Conservation (phyloP, 768 basidiomycete species). For the Rhizopogon rudus region DNA sequence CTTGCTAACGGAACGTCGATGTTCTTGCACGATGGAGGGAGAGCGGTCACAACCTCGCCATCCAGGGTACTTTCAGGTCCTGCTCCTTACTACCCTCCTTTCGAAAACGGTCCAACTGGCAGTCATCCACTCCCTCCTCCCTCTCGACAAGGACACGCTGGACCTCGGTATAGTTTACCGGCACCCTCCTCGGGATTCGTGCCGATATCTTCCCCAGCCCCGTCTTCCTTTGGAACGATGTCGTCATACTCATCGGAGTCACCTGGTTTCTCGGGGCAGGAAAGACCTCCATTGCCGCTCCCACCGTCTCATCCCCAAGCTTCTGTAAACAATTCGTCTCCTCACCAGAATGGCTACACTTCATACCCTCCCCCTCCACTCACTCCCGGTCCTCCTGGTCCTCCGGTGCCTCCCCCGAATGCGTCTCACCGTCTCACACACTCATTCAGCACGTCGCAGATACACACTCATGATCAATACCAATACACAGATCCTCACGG, state of each 20-base stretch:
- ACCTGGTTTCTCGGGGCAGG: conserved; percentile 25
- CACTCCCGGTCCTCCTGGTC: conserved; percentile 5
- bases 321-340: conserved; percentile 14
- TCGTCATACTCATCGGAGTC: conserved; percentile 31
- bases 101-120: conserved; percentile 33
- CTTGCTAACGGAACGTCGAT: background rate
- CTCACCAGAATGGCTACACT: conserved; percentile 12
- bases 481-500: conserved; percentile 19
- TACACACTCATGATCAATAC: conserved; percentile 16
- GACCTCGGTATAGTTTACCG: conserved; percentile 66
- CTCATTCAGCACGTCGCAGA: conserved; percentile 19
- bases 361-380: conserved; percentile 9
- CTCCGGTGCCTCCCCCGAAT: conserved; percentile 12
- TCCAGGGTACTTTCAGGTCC: conserved; percentile 26
- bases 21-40: conserved; percentile 5
- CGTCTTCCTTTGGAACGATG: conserved; percentile 32
- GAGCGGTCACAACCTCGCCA: conserved; percentile 30
- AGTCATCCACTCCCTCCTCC: conserved; percentile 27
- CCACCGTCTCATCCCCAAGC: conserved; percentile 15
- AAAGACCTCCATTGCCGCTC: conserved; percentile 37
- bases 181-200: conserved; percentile 65
- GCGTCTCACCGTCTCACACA: conserved; percentile 20
- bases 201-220: conserved; percentile 40
- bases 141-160: conserved; percentile 26
- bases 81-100: conserved; percentile 41